A percentile compares a stretch with the other conserved stretches of the same genome.
Evolutionary conservation across 345 rosid species (phyloP).

Genomic region (Eucalyptus tenuipes): DNA sequence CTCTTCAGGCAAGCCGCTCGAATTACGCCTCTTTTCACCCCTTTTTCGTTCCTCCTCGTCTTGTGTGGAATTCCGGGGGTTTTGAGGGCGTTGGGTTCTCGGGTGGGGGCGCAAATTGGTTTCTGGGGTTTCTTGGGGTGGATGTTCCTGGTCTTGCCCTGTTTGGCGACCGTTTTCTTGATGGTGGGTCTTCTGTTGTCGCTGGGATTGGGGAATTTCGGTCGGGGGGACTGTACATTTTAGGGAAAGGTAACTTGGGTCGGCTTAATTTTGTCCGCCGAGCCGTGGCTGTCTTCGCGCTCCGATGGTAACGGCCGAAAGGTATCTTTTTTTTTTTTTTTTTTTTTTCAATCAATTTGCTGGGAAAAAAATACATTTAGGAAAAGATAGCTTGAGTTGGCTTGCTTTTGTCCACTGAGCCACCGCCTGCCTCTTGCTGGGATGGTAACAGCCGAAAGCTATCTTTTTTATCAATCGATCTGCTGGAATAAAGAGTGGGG

Average conservation of each 20-base stretch:
- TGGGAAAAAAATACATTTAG: not conserved
- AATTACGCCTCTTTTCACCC: not conserved
- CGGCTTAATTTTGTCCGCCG: not conserved
- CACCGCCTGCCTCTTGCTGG: not conserved
- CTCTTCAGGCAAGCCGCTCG: not conserved
- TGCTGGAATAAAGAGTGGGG: not conserved
- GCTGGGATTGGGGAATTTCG: not conserved
- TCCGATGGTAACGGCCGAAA: not conserved
- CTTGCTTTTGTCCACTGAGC: not conserved
- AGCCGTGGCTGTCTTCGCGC: not conserved
- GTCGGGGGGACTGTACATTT: not conserved
- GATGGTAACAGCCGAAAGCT: not conserved
- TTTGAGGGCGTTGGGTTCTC: not conserved
- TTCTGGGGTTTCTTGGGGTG: not conserved
- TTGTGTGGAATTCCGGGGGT: not conserved
- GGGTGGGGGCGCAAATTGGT: not conserved
- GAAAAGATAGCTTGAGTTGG: not conserved
- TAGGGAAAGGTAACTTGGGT: not conserved
- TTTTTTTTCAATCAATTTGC: not conserved
- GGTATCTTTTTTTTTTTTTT: not conserved
- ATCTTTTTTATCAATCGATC: not conserved
- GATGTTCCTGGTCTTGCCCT: not conserved
- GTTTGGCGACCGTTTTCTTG: not conserved
- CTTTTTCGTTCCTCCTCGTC: not conserved
- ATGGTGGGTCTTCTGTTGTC: not conserved